Base-by-base conservation (phyloP, 768 basidiomycete species). In the Amanita subjunquillea region DNA sequence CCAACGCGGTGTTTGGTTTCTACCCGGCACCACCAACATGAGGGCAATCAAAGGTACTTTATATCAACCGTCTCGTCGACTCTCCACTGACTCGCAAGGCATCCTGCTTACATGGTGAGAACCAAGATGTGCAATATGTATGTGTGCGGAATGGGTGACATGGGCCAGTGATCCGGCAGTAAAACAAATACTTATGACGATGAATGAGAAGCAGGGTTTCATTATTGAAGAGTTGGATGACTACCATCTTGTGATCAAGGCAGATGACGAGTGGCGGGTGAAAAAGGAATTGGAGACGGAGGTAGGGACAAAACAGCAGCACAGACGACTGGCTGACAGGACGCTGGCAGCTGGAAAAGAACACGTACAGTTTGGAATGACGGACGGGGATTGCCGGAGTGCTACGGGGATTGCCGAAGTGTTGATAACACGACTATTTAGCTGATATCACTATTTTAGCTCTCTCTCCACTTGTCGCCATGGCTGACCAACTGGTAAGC, bases 181-280 rank as follows among this genome's bases (percentile, higher is more conserved):
- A 55, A 93, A 92, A 67, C 88, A 91, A 63, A 90, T 92, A 51
- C 72, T 92, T 34, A 71, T 91, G 48, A 71, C 80, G 32, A 80
- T 92, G 83, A 87, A 92, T 62, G 87, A 91, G 61, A 83, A 77
- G 61, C 73, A 79, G 7, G 78, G 74, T 50, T 93, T 93, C 64
- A 83, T 93, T 56, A 87, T 93, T 55, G 86, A 91, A 59, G 91
- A 93, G 60, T 65, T 93, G 23, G 91, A 92, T 62, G 87, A 91
- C 58, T 77, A 80, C 56, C 88, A 91, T 67, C 60, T 93, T 2
- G 80, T 92, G 50, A 85, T 92, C 64, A 87, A 86, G 60, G 83
- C 84, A 1, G 91, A 92, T 54, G 81, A 85, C 55, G 85, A 91
- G 63, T 85, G 82, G 58, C 70, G 80, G 23, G 84, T 92, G 4